Evolutionary conservation across 495 filamentous ascomycete genomes (phyloP).

Genomic region (Penicillium alfredii): DNA sequence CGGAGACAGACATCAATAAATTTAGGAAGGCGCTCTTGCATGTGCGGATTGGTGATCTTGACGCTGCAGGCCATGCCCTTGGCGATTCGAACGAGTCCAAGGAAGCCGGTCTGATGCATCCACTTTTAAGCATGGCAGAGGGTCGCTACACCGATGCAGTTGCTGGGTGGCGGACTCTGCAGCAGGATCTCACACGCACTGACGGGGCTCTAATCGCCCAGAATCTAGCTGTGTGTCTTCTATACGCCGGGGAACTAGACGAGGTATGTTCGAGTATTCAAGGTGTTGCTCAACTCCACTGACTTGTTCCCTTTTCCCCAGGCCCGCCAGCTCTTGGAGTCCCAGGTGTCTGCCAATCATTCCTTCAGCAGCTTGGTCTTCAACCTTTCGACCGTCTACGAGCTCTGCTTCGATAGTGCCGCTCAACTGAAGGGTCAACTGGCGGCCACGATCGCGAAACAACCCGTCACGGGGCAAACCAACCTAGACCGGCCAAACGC

Average conservation of each 20-base stretch:
- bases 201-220: conserved; percentile 54
- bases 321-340: conserved; percentile 59
- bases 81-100: conserved; percentile 15
- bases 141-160: conserved; percentile 61
- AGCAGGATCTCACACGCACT: conserved; percentile 24
- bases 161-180: conserved; percentile 55
- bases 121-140: conserved; percentile 72
- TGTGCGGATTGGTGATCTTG: conserved; percentile 69
- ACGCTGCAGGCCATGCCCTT: conserved; percentile 52
- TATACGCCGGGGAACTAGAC: conserved; percentile 71
- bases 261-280: conserved; percentile 47
- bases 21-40: conserved; percentile 58
- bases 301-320: conserved; percentile 6
- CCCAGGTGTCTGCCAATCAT: conserved; percentile 51
- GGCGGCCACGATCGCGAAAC: conserved; percentile 59
- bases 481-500: conserved; percentile 65
- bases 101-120: conserved; percentile 43
- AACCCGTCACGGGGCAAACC: conserved; percentile 34
- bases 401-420: conserved; percentile 79
- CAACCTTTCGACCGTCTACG: conserved; percentile 87
- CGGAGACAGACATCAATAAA: conserved; percentile 30
- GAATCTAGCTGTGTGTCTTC: conserved; percentile 74
- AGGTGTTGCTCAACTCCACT: conserved; percentile 2
- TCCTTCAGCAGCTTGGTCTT: conserved; percentile 74
- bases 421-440: conserved; percentile 60